Conservation (phyloP, 805 yeast genomes). For the Cyberlindnera maclurae region DNA sequence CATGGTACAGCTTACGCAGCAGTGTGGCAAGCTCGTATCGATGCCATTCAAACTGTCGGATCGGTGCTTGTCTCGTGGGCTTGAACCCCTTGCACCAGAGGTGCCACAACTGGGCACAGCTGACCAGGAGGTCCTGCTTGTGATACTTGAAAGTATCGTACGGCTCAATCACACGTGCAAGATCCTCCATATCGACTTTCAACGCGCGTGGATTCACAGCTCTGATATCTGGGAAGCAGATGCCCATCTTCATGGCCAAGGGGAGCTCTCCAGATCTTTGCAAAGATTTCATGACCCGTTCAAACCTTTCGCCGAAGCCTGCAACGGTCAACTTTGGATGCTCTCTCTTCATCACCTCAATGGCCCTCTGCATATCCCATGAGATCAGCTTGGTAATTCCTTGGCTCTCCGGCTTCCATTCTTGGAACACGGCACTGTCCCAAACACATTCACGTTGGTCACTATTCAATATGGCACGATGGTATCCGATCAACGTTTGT, state of each 20-base stretch:
- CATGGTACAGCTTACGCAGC: not conserved
- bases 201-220: constrained; percentile 3
- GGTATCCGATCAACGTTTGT: not conserved
- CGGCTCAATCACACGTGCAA: not conserved
- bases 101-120: constrained; percentile 5
- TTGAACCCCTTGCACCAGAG: constrained; percentile 4
- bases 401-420: not conserved
- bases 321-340: constrained; percentile 1
- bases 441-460: not conserved
- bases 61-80: not conserved
- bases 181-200: constrained; percentile 7
- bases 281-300: not conserved
- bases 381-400: not conserved
- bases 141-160: constrained; percentile 3
- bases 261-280: not conserved
- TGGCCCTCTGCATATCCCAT: not conserved
- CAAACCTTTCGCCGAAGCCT: not conserved
- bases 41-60: not conserved
- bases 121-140: not conserved
- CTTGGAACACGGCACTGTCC: not conserved
- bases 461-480: not conserved
- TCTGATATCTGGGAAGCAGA: not conserved
- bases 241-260: not conserved
- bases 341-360: not conserved
- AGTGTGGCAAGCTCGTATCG: not conserved